A percentile compares a stretch with the other conserved stretches of the same genome.
phyloP scores from a whole-genome alignment of 495 filamentous ascomycete genomes.

The Penicillium malachiteum region DNA sequence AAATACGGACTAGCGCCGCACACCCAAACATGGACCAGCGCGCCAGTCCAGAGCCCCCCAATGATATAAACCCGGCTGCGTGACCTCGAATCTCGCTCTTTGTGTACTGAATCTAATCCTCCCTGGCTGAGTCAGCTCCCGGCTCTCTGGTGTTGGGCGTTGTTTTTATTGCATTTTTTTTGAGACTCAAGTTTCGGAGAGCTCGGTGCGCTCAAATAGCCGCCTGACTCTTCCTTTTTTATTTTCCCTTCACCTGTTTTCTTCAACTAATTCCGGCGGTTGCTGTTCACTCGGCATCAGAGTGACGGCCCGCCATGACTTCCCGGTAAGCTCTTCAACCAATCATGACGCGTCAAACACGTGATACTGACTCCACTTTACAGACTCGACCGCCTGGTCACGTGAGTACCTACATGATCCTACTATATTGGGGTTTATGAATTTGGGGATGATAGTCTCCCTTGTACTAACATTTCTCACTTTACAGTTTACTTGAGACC shows the following conservation, averaged over 20 bases:
- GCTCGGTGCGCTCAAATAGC: conserved; percentile 11
- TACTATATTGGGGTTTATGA: neutral
- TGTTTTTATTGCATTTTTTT: conserved; percentile 15
- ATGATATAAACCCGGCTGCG: conserved; percentile 54
- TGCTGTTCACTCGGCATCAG: conserved; percentile 29
- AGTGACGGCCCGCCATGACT: conserved; percentile 47
- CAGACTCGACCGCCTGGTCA: conserved; percentile 90
- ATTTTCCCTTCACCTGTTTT: conserved; percentile 13
- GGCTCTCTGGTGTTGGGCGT: conserved; percentile 22
- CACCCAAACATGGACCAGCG: conserved; percentile 47
- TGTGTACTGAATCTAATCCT: conserved; percentile 31
- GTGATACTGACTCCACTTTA: conserved; percentile 35
- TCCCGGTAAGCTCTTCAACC: conserved; percentile 48
- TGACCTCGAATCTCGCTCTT: conserved; percentile 43
- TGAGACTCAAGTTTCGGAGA: conserved; percentile 5
- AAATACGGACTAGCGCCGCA: conserved; percentile 27
- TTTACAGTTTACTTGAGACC: conserved; percentile 81
- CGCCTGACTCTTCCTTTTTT: conserved; percentile 13
- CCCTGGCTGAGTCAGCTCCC: conserved; percentile 27
- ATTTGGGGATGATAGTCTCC: neutral
- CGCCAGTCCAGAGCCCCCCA: conserved; percentile 45
- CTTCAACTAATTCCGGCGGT: conserved; percentile 15
- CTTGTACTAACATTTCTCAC: conserved; percentile 28
- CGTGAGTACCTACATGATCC: conserved; percentile 59
- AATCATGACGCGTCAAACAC: conserved; percentile 32